Evolutionary conservation across 2,329 filamentous ascomycete species (phyloP), one percentile per base, ranked within the genome.

Genomic region (Talaromyces sp.): DNA sequence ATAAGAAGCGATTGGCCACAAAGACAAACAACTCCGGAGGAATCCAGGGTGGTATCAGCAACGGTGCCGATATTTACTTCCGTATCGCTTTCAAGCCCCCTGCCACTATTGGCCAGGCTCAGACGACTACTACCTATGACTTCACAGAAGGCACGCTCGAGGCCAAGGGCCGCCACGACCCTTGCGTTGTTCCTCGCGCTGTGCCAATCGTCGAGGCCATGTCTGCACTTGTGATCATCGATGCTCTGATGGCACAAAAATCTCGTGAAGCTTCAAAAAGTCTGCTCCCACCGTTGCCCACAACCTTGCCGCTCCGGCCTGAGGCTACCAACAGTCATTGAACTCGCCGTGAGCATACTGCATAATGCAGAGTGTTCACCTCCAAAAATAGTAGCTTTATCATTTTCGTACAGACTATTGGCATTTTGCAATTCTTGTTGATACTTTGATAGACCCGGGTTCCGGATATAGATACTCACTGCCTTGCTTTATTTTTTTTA

Each of bases 11-110:
- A 65, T 84, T 97, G 59, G 89, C 87, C 8, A 97, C 94, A 61
- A 90, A 89, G 81, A 97, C 94, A 30, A 98, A 98, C 82, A 92
- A 96, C 82, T 94, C 89, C 2, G 94, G 94, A 12, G 95, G 94
- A 66, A 91, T 98, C 68, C 94, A 98, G 80, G 95, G 94, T 51
- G 94, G 94, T 58, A 98, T 98, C 77, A 89, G 90, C 57, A 98
- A 98, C 76, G 95, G 94, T 62, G 91, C 91, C 42, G 89, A 88
- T 63, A 92, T 98, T 79, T 98, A 95, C 83, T 98, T 98, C 85
- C 87, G 90, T 57, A 89, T 96, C 5, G 93, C 87, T 16, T 98
- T 98, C 86, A 98, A 98, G 83, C 91, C 94, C 9, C 88, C 94
- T 2, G 93, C 94, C 33, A 98, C 95, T 3, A 98, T 98, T 72